Evolutionary conservation across 306 rosid genomes (phyloP).

Genomic region (Sicyos edulis): DNA sequence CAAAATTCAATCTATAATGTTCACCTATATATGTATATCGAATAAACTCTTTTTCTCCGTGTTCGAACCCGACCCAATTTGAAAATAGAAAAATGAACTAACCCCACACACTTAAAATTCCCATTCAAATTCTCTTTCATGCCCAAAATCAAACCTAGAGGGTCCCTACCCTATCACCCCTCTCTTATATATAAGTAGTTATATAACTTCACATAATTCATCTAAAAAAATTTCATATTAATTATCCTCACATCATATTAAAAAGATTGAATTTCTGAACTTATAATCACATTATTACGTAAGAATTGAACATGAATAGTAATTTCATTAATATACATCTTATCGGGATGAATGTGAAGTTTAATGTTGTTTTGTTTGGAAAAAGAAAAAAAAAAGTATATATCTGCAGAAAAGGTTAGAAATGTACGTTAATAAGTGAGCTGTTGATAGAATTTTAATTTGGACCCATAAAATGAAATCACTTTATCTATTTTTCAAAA

Average conservation of each 20-base stretch:
- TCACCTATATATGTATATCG: not conserved
- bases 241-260: not conserved
- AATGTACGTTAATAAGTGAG: conserved; percentile 36
- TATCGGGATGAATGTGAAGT: conserved; percentile 9
- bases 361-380: conserved; percentile 19
- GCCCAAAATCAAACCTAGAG: conserved; percentile 6
- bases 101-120: not conserved
- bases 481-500: not conserved
- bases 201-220: no score
- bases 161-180: conserved; percentile 1
- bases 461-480: no score
- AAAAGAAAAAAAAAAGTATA: not conserved
- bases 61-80: not conserved
- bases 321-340: conserved; percentile 4
- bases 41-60: not conserved
- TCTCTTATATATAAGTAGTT: no score
- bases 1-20: no score
- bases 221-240: not conserved
- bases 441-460: conserved; percentile 27
- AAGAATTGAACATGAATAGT: not conserved
- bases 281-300: not conserved
- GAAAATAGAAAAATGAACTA: not conserved
- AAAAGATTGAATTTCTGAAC: not conserved
- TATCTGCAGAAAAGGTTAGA: conserved; percentile 25
- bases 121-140: not conserved